Evolutionary conservation across 1,139 yeast species (phyloP), one percentile per base, ranked within the genome.

Genomic region (Sugiyamaella paludigena): DNA sequence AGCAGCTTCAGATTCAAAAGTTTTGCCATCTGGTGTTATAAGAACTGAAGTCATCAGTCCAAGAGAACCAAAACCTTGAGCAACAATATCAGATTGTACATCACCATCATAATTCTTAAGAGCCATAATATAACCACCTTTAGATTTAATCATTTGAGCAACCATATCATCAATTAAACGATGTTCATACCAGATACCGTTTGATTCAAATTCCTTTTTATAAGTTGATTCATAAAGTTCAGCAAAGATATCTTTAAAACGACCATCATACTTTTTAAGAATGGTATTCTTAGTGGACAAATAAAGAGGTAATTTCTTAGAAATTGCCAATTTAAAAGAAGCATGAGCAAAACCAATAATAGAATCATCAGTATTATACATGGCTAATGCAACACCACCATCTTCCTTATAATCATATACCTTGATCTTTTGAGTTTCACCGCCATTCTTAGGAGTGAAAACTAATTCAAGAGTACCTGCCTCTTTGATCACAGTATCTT

Each of bases 41-140:
- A 91, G 80, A 45, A 88, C 95, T 10, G 97, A 91, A 33, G 97
- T 89, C 98, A 91, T 91, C 63, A 91, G 79, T 47, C 98, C 98
- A 58, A 91, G 78, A 27, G 97, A 89, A 37, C 98, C 98, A 65
- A 89, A 91, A 35, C 98, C 98, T 74, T 91, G 98, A 37, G 98
- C 98, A 53, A 91, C 96, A 63, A 91, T 87, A 69, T 91, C 98
- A 29, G 95, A 85, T 73, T 89, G 95, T 52, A 91, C 98, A 66
- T 91, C 98, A 69, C 98, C 98, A 67, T 91, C 98, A 72, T 91
- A 91, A 76, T 91, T 91, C 77, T 91, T 91, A 81, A 91, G 80
- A 49, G 98, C 98, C 74, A 91, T 83, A 60, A 91, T 84, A 71
- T 79, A 91, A 12, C 98, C 98, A 62, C 98, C 98, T 68, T 81